phyloP scores from a whole-genome alignment of 2,329 filamentous ascomycete species.

The Xylariaceae sp. region DNA sequence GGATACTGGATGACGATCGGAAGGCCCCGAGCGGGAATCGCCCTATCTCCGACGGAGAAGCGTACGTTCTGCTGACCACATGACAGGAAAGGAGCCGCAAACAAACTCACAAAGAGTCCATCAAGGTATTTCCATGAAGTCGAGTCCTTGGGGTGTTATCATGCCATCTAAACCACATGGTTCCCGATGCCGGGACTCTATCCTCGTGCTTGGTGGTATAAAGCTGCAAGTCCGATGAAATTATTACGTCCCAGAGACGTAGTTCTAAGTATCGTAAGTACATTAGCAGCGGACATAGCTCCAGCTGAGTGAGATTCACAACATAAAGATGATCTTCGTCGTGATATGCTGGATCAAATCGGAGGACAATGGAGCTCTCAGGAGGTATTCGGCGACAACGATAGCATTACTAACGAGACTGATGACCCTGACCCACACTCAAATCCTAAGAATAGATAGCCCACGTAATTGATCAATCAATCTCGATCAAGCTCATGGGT shows the following conservation, averaged over 20 bases:
- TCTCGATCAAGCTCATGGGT: no score
- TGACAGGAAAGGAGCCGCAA: slow-evolving; percentile 40
- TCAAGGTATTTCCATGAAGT: slow-evolving; percentile 37
- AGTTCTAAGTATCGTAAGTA: slow-evolving; percentile 37
- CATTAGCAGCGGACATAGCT: slow-evolving; percentile 31
- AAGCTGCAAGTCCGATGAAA: slow-evolving; percentile 22
- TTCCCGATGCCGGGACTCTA: slow-evolving; percentile 32
- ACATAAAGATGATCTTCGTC: slow-evolving; percentile 8
- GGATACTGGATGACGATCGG: slow-evolving; percentile 40
- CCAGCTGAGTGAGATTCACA: no score
- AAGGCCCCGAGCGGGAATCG: slow-evolving; percentile 28
- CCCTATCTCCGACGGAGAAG: slow-evolving; percentile 30
- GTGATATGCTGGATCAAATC: slow-evolving; percentile 22
- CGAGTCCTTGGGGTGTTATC: slow-evolving; percentile 13
- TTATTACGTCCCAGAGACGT: slow-evolving; percentile 25
- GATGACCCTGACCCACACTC: slow-evolving; percentile 33
- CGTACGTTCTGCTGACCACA: slow-evolving; percentile 41
- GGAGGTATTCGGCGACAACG: slow-evolving; percentile 38
- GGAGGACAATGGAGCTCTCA: slow-evolving; percentile 31
- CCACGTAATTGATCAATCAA: no score
- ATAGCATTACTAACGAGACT: slow-evolving; percentile 42
- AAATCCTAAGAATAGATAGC: no score
- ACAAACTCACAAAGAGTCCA: slow-evolving; percentile 37
- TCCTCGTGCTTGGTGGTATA: slow-evolving; percentile 34
- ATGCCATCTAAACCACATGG: slow-evolving; percentile 29